Evolutionary conservation across 257 asterid genomes (phyloP).

Genomic region (Agastache rugosa): DNA sequence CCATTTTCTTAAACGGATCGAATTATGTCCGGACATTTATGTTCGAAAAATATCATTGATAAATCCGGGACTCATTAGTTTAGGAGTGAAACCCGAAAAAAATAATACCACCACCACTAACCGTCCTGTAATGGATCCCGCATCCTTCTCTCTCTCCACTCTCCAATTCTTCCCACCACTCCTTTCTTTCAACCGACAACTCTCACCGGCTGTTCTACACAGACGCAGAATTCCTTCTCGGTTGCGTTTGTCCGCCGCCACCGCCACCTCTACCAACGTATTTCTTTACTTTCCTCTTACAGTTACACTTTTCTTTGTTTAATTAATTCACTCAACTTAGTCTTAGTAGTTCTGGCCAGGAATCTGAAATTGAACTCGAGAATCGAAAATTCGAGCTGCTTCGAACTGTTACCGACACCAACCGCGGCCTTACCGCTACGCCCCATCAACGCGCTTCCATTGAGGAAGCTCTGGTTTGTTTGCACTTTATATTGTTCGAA

Average conservation of each 20-base stretch:
- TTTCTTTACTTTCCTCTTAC: not conserved
- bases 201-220: not conserved
- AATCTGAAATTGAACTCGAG: constrained; percentile 57
- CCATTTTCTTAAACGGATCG: too few relatives aligned
- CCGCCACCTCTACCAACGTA: constrained; percentile 35
- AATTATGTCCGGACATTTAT: too few relatives aligned
- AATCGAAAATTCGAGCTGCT: constrained; percentile 69
- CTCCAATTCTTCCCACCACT: constrained; percentile 12
- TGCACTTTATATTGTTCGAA: not conserved
- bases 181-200: constrained; percentile 4
- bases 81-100: too few relatives aligned
- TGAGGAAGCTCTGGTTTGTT: constrained; percentile 75
- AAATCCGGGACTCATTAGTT: too few relatives aligned
- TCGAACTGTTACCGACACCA: constrained; percentile 64
- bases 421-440: constrained; percentile 76
- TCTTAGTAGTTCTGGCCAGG: constrained; percentile 41
- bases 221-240: constrained; percentile 30
- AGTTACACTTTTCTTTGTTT: constrained; percentile 1
- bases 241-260: constrained; percentile 34
- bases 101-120: too few relatives aligned
- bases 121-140: constrained; percentile 25
- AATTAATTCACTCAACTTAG: constrained; percentile 20
- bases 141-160: constrained; percentile 29
- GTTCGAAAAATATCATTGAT: too few relatives aligned
- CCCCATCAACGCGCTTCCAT: constrained; percentile 70